Evolutionary conservation across 176 grass and related monocot genomes (phyloP), one percentile per base, ranked within the genome.

Genomic region (Hyparrhenia diplandra): DNA sequence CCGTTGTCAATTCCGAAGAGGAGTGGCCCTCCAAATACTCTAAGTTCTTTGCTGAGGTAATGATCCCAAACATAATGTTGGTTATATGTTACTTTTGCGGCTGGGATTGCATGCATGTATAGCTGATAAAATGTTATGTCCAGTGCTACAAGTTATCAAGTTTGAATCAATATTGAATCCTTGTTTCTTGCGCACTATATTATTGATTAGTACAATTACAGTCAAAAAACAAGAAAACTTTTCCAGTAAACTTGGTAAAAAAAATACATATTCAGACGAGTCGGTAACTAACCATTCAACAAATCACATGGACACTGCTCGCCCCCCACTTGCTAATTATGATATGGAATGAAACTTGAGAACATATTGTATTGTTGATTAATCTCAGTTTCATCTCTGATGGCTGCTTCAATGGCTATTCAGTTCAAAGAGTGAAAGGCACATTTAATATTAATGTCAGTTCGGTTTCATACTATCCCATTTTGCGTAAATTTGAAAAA

Each of bases 11-110:
- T 64, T 80, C 88, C 0, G 47, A 71, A 34, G 91, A 98, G 5
- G 95, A 98, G 39, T 98, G 95, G 92, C 95, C 95, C 60, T 98
- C 90, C 51, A 98, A 98, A 71, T 93, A 95, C 83, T 98, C 90
- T 52, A 98, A 98, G 71, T 83, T 98, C 59, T 95, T 98, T 25
- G 79, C 94, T 39, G 72, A 88, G 90, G 95, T 98, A 87, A 61
- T 28, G 11, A 39, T 13, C 62, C 29, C 5, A 21, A 30, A 20
- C 36, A n/a, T 5, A 35, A 20, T 4, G 43, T 42, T 43, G 61
- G 13, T 58, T 32, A 9, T 45, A 1, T 43, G 6, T 77, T 83
- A 0, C 1, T 85, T 63, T 71, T 24, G 37, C 1, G 29, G 57
- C 10, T 23, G 2, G 36, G 14, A 31, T 31, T 16, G 10, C 75